Percentiles rank a stretch among this genome's conserved stretches.
Conservation (phyloP, 1,139 yeast genomes). For the Geotrichum klebahnii region DNA sequence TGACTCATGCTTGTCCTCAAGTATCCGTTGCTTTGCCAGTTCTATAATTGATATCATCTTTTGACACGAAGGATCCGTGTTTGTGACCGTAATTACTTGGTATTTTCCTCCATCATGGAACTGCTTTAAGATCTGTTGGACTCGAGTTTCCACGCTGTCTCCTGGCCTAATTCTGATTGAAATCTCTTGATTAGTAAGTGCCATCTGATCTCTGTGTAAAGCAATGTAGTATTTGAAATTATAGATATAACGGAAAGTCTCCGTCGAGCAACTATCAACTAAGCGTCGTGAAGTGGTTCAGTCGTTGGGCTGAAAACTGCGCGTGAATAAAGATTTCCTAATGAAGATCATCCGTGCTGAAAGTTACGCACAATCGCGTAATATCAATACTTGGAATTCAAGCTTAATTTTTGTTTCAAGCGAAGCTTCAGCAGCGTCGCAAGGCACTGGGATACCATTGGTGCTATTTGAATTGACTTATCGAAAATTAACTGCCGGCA, state of each 20-base stretch:
- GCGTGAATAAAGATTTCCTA: not conserved
- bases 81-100: slow-evolving; percentile 21
- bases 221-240: too few species aligned
- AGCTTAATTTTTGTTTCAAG: not conserved
- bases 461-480: too few species aligned
- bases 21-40: slow-evolving; percentile 25
- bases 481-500: too few species aligned
- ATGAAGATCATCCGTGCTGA: not conserved
- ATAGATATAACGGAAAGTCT: too few species aligned
- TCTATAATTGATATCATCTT: slow-evolving; percentile 32
- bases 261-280: not conserved
- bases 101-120: slow-evolving; percentile 10
- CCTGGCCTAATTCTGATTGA: slow-evolving; percentile 23
- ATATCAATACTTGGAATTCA: not conserved
- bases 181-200: not conserved
- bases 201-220: too few species aligned
- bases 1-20: slow-evolving; percentile 9
- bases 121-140: slow-evolving; percentile 15
- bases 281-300: not conserved
- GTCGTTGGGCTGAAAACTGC: not conserved
- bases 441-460: too few species aligned
- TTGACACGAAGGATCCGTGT: slow-evolving; percentile 27
- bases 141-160: slow-evolving; percentile 24
- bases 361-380: not conserved
- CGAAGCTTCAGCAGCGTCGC: too few species aligned